phyloP scores from a whole-genome alignment of 352 stramenopile genomes.

The Globisporangium alternatum region DNA sequence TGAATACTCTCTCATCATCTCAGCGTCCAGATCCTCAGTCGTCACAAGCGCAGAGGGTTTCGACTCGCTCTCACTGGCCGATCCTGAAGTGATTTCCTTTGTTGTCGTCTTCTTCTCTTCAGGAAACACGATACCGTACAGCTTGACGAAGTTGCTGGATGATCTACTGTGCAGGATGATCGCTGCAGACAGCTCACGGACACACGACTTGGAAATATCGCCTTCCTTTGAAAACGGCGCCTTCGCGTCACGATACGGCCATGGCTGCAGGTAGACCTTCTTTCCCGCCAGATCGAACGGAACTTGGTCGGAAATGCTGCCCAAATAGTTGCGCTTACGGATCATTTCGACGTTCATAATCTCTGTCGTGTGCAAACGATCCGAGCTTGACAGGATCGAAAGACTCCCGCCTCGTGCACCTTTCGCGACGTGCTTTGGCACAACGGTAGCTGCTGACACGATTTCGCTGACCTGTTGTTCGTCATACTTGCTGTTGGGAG shows the following conservation, averaged over 20 bases:
- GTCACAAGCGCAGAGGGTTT: background rate
- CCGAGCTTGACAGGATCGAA: slow-evolving; percentile 15
- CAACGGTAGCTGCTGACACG: slow-evolving; percentile 26
- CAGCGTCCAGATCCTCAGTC: slow-evolving; percentile 18
- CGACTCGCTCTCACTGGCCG: background rate
- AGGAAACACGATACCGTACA: slow-evolving; percentile 74
- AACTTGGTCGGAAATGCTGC: slow-evolving; percentile 31
- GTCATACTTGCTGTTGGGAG: background rate
- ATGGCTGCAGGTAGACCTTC: slow-evolving; percentile 71
- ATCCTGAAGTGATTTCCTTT: slow-evolving; percentile 15
- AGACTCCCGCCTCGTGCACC: slow-evolving; percentile 17
- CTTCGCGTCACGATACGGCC: slow-evolving; percentile 70
- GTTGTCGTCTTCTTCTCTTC: slow-evolving; percentile 27
- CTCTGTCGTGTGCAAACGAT: slow-evolving; percentile 38
- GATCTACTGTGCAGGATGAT: slow-evolving; percentile 39
- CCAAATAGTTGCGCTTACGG: slow-evolving; percentile 67
- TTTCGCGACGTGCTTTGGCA: slow-evolving; percentile 29
- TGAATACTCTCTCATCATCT: slow-evolving; percentile 34
- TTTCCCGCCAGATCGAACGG: slow-evolving; percentile 45
- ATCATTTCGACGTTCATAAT: slow-evolving; percentile 57
- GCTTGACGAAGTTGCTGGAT: slow-evolving; percentile 52
- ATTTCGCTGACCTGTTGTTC: background rate
- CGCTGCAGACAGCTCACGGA: slow-evolving; percentile 52
- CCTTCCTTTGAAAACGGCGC: slow-evolving; percentile 42
- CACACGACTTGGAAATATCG: slow-evolving; percentile 48